Evolutionary conservation across 225 moss, liverwort and hornwort species (phyloP), one percentile per base, ranked within the genome.

Genomic region (Straminergon stramineum): DNA sequence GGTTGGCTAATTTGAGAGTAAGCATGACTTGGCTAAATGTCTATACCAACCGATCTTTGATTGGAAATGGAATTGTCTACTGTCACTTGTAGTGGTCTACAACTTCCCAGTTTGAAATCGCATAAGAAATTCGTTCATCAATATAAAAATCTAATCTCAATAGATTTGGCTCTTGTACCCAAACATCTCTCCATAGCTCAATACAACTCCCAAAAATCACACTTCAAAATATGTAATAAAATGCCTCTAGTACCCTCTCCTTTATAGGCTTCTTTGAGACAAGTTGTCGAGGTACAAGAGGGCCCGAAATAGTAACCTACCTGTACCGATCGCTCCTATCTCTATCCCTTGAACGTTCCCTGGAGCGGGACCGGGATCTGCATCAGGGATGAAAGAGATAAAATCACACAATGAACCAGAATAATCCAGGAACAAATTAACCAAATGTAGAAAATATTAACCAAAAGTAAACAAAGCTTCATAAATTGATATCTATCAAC

Each of bases 321-420:
- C 95, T 96, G 89, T 96, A 88, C 70, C 95, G 94, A 88, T 98
- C 95, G 87, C 93, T 94, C 87, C 95, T 95, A 85, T 96, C 96
- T 91, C 79, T 56, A 79, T 79, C 79, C 57, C 94, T 91, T 64
- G 95, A 96, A 51, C 97, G 94, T 52, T 97, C 96, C 87, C 90
- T 93, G 8, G 98, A 98, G 71, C 93, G 95, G 28, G 95, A 95
- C 73, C 94, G 89, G 30, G 92, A 95, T 91, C 92, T 92, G 88
- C 34, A 78, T 84, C 63, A 77, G 75, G 66, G 31, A 79, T 57
- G n/a, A 57, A 57, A 79, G 16, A 26, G 9, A n/a, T n/a, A n/a
- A 57, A 57, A 37, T 57, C 26, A 57, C 10, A 10, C n/a, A 57
- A 57, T 57, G n/a, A 57, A 79, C n/a, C 79, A 57, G n/a, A 57